These are phyloP conservation scores for Annona cherimola DNA, from an alignment of 164 flowering plant species.

Conservation along the genomic window DNA sequence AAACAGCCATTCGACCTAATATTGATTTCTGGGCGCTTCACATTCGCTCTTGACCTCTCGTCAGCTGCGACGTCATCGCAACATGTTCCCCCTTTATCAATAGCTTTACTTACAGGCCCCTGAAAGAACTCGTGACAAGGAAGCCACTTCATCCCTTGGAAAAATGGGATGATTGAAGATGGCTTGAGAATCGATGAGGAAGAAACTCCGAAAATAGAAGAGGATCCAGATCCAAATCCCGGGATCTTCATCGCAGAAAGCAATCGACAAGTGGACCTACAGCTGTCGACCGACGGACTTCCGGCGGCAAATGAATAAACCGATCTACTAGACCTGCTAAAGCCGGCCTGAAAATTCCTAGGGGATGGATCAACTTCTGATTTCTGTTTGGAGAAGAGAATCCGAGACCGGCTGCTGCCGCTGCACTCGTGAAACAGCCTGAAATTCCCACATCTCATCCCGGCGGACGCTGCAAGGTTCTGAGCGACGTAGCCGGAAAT, in stretches of 20 bases:
- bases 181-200: constrained; percentile 27
- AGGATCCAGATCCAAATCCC: constrained; percentile 12
- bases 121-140: constrained; percentile 40
- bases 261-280: constrained; percentile 21
- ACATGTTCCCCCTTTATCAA: constrained; percentile 34
- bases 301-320: constrained; percentile 7
- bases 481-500: constrained; percentile 62
- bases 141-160: constrained; percentile 57
- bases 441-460: constrained; percentile 27
- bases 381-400: constrained; percentile 21
- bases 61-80: constrained; percentile 1
- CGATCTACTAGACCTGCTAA: constrained; percentile 6
- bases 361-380: constrained; percentile 26
- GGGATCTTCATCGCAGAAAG: constrained; percentile 36
- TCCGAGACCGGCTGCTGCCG: constrained; percentile 26
- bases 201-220: constrained; percentile 34
- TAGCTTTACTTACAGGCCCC: constrained; percentile 11
- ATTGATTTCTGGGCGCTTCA: background rate
- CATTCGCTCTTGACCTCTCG: background rate
- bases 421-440: constrained; percentile 45
- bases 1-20: constrained; percentile 38
- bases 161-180: constrained; percentile 45
- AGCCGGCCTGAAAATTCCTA: constrained; percentile 16
- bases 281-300: constrained; percentile 1
- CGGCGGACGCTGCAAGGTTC: constrained; percentile 45